Evolutionary conservation across 331 rosid species (phyloP).

Genomic region (Quercus lobata): DNA sequence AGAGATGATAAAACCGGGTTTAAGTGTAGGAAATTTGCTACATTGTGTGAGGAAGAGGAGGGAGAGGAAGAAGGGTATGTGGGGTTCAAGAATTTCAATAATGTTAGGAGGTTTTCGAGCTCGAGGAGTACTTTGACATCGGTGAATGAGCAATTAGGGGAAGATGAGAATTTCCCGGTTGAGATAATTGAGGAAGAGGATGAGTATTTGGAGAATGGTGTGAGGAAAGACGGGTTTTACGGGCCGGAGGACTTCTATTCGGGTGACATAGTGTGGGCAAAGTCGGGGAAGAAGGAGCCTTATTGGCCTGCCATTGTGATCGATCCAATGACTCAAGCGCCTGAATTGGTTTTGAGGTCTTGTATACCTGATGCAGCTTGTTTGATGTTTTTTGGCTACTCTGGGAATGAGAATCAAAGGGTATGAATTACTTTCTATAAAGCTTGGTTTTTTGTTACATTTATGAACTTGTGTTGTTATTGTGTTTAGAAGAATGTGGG

Average conservation of each 20-base stretch:
- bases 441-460: conserved; percentile 11
- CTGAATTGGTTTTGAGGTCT: conserved; percentile 90
- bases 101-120: conserved; percentile 40
- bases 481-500: conserved; percentile 15
- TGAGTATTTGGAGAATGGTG: conserved; percentile 33
- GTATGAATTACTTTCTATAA: conserved; percentile 35
- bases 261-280: conserved; percentile 96
- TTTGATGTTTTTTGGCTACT: conserved; percentile 94
- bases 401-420: conserved; percentile 78
- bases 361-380: conserved; percentile 91
- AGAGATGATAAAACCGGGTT: conserved; percentile 48
- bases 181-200: conserved; percentile 39
- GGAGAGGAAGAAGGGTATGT: conserved; percentile 22
- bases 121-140: conserved; percentile 40
- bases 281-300: conserved; percentile 90
- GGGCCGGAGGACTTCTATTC: conserved; percentile 98
- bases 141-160: conserved; percentile 36
- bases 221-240: conserved; percentile 51
- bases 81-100: conserved; percentile 38
- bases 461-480: conserved; percentile 7
- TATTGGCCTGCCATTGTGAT: conserved; percentile 99
- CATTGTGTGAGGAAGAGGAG: conserved; percentile 51
- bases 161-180: conserved; percentile 39
- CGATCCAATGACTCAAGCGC: conserved; percentile 91
- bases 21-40: conserved; percentile 35